Conservation (phyloP, 176 grass and related monocot species). For the Panicum miliaceum region DNA sequence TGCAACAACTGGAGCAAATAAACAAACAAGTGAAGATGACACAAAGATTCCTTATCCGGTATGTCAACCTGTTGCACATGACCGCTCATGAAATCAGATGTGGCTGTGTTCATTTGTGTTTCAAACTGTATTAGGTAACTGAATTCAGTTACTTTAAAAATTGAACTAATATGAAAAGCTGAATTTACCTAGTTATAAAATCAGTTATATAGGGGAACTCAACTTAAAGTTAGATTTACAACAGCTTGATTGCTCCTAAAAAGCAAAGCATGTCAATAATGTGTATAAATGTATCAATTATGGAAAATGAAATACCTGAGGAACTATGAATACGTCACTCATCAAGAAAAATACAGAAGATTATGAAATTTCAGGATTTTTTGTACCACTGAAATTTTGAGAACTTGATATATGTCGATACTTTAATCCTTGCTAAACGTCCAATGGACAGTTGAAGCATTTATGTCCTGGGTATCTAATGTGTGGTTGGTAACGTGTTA, state of each 20-base stretch:
- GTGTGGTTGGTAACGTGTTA: not conserved
- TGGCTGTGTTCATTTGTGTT: not conserved
- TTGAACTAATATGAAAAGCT: not conserved
- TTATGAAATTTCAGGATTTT: constrained; percentile 10
- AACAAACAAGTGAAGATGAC: constrained; percentile 78
- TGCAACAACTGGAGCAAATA: constrained; percentile 59
- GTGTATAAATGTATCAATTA: not conserved
- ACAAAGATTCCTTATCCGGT: constrained; percentile 63
- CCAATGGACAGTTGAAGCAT: not conserved
- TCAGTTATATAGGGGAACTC: not conserved
- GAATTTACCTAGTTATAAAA: not conserved
- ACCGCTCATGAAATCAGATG: not conserved
- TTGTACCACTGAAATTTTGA: not conserved
- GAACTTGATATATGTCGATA: not conserved
- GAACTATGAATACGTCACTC: not conserved
- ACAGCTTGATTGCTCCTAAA: not conserved
- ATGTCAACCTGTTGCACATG: constrained; percentile 26
- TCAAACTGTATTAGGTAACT: not conserved
- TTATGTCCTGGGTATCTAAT: not conserved
- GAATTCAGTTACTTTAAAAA: not conserved
- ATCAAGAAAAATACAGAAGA: not conserved
- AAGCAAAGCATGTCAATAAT: not conserved
- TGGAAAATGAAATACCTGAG: not conserved
- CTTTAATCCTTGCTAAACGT: not conserved
- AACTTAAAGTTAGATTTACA: not conserved